These are phyloP conservation scores for Aspergillus eucalypticola DNA, from an alignment of 2,329 filamentous ascomycete species.

Conservation along the genomic window DNA sequence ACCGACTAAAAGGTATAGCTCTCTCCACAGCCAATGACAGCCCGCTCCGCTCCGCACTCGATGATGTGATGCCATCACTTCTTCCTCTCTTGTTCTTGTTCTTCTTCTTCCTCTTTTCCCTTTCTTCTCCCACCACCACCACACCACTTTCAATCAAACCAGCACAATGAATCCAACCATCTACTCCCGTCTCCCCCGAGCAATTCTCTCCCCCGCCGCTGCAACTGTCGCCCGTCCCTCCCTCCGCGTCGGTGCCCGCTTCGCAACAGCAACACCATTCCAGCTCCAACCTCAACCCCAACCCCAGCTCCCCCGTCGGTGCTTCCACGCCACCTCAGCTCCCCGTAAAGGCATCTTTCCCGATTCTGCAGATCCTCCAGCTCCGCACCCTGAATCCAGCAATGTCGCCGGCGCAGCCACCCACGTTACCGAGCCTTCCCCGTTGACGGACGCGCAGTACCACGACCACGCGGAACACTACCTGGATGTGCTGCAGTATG, in stretches of 20 bases:
- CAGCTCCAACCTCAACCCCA: constrained; percentile 14
- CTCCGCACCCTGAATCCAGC: constrained; percentile 40
- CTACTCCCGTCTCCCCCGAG: constrained; percentile 45
- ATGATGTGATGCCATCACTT: constrained; percentile 19
- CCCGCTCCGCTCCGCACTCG: background rate
- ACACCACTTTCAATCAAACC: background rate
- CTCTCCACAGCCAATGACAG: background rate
- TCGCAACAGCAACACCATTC: constrained; percentile 18
- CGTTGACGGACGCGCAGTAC: constrained; percentile 71
- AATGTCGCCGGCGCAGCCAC: constrained; percentile 45
- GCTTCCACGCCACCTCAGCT: constrained; percentile 40
- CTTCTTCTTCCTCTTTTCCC: constrained; percentile 3
- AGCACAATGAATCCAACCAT: constrained; percentile 25
- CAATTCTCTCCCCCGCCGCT: constrained; percentile 31
- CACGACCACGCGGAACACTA: constrained; percentile 76
- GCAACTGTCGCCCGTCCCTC: constrained; percentile 17
- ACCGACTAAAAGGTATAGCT: background rate
- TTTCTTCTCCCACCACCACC: background rate
- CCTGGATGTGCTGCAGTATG: constrained; percentile 60
- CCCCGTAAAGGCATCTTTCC: constrained; percentile 58
- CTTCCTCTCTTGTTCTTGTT: constrained; percentile 4
- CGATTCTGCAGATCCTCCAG: constrained; percentile 56
- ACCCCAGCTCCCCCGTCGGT: constrained; percentile 18
- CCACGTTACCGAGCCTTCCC: constrained; percentile 57
- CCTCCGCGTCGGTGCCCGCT: constrained; percentile 21